phyloP scores from a whole-genome alignment of 1,139 yeast genomes.

The Debaryomyces sp. region DNA sequence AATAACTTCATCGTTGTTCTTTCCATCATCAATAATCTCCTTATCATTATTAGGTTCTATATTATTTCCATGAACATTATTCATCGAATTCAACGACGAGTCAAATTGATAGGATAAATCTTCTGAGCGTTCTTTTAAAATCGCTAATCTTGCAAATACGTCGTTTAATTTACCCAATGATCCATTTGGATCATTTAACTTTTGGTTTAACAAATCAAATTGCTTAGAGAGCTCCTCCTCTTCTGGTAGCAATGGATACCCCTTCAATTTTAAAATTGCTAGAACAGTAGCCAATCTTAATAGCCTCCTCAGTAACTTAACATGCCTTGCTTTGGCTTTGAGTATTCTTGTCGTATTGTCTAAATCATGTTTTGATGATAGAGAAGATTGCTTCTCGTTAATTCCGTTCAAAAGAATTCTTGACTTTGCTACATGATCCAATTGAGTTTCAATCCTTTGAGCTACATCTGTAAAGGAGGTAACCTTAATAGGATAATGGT shows the following conservation, averaged over 20 bases:
- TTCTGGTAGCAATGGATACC: slow-evolving; percentile 83
- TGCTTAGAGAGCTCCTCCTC: slow-evolving; percentile 81
- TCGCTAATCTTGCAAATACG: slow-evolving; percentile 87
- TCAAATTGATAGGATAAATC: slow-evolving; percentile 56
- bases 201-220: slow-evolving; percentile 61
- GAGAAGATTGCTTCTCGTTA: slow-evolving; percentile 68
- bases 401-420: slow-evolving; percentile 77
- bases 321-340: slow-evolving; percentile 54
- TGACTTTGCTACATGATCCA: slow-evolving; percentile 83
- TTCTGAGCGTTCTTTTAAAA: slow-evolving; percentile 74
- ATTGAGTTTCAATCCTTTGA: slow-evolving; percentile 76
- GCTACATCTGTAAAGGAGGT: slow-evolving; percentile 84
- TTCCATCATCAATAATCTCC: slow-evolving; percentile 38
- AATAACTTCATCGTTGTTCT: slow-evolving; percentile 60
- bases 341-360: slow-evolving; percentile 71
- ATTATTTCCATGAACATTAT: slow-evolving; percentile 19
- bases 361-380: slow-evolving; percentile 85
- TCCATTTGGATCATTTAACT: slow-evolving; percentile 75
- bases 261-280: slow-evolving; percentile 70
- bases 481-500: slow-evolving; percentile 71
- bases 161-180: slow-evolving; percentile 83
- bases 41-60: slow-evolving; percentile 12
- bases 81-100: slow-evolving; percentile 38
- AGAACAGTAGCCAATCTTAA: slow-evolving; percentile 68
- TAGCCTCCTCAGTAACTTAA: slow-evolving; percentile 61